phyloP scores from a whole-genome alignment of 176 grass and related monocot species.

The Oryza meyeriana region DNA sequence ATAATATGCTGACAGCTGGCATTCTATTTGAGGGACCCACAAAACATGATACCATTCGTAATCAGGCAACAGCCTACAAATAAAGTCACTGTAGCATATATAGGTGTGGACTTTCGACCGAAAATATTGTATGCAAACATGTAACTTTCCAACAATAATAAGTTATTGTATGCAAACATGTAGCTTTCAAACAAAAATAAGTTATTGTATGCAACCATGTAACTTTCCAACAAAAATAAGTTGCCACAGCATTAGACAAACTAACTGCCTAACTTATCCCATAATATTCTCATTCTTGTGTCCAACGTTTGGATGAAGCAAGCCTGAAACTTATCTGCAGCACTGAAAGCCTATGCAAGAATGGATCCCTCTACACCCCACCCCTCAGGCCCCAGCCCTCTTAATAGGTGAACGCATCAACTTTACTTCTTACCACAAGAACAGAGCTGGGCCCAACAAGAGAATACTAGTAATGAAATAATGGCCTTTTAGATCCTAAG shows the following conservation, averaged over 20 bases:
- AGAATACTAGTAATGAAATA: conserved; percentile 28
- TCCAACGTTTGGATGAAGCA: conserved; percentile 21
- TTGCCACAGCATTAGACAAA: conserved; percentile 5
- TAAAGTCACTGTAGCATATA: conserved; percentile 8
- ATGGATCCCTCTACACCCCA: conserved; percentile 22
- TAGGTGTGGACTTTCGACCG: conserved; percentile 42
- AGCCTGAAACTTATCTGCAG: conserved; percentile 26
- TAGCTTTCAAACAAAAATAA: too few species aligned
- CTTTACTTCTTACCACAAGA: conserved; percentile 35
- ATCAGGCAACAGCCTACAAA: conserved; percentile 23
- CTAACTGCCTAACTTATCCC: not conserved
- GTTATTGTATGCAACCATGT: conserved; percentile 10
- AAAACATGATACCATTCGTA: conserved; percentile 25
- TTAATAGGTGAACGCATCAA: not conserved
- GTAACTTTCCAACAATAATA: too few species aligned
- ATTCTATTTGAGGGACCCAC: conserved; percentile 48
- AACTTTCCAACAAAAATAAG: conserved; percentile 27
- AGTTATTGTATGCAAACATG: conserved; percentile 18
- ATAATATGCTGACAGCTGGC: conserved; percentile 32
- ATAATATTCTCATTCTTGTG: conserved; percentile 15
- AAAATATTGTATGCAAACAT: conserved; percentile 22
- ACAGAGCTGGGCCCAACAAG: conserved; percentile 20
- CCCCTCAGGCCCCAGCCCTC: not conserved
- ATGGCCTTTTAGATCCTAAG: conserved; percentile 9
- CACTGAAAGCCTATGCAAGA: not conserved